Base-by-base conservation (phyloP, 768 basidiomycete genomes). In the Pisolithus microcarpus region DNA sequence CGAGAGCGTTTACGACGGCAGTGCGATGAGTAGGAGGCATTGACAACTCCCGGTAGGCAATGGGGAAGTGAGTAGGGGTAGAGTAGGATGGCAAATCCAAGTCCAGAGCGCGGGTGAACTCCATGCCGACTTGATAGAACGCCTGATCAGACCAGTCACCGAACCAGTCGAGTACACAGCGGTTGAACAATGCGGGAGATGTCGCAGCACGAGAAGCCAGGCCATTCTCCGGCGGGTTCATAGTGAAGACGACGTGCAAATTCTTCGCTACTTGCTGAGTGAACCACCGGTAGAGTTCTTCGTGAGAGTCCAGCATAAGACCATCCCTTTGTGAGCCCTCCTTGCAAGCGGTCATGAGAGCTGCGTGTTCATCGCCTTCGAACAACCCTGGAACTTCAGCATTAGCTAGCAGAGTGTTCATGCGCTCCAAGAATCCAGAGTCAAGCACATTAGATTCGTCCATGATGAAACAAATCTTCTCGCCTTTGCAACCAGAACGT, bases 361-460 rank as follows among this genome's bases (percentile, higher is more conserved):
- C 91, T 18, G 95, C 85, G 65, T 97, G 87, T 65, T 99, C 96
- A 61, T 99, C 96, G n/a, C 96, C 96, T 69, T 99, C 96, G 65
- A 99, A 99, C n/a, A 99, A 78, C 68, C 96, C 96, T 0, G 96
- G 96, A n/a, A 99, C 94, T 67, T 99, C 96, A n/a, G 96, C 96
- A 61, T 99, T 99, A 38, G 96, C 96, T 15, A 99, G 79, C 13
- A 99, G 80, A 0, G 96, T 99, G 67, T 99, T 99, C 95, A 99
- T 98, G n/a, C 96, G 84, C 66, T 99, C 96, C 56, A 99, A 72
- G 78, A 99, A 99, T 43, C 96, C 96, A 11, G 96, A 95, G 65
- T 99, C 96, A 30, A 98, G 85, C 11, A 98, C 96, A 61, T 99
- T 98, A 4, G 96, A 98, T 67, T 99, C 96, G 67, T 99, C 96